Conservation (phyloP, 495 filamentous ascomycete species). For the Talaromyces wortmannii region DNA sequence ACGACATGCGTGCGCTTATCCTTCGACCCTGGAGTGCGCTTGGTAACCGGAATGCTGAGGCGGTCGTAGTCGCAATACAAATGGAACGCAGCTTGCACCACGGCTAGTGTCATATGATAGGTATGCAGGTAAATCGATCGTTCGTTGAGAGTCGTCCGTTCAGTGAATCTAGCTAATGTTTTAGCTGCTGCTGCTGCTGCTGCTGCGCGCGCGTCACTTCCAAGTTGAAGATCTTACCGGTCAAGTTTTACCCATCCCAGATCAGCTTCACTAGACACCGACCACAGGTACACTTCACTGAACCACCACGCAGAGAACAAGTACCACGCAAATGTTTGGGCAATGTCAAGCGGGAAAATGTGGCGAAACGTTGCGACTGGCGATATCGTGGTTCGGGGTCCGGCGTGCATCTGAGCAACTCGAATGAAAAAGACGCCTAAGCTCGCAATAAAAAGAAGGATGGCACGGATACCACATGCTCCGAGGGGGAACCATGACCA, state of each 20-base stretch:
- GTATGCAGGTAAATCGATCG: constrained; percentile 73
- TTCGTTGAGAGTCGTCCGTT: constrained; percentile 81
- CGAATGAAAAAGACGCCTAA: constrained; percentile 74
- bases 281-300: constrained; percentile 77
- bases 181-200: not conserved
- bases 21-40: constrained; percentile 20
- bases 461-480: constrained; percentile 62
- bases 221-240: constrained; percentile 32
- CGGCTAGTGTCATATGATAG: constrained; percentile 59
- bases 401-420: constrained; percentile 74
- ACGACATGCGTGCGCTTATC: constrained; percentile 30
- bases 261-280: constrained; percentile 52
- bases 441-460: constrained; percentile 59
- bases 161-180: constrained; percentile 38
- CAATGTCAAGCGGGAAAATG: constrained; percentile 47
- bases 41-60: constrained; percentile 47
- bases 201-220: not conserved
- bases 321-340: constrained; percentile 66
- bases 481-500: constrained; percentile 87
- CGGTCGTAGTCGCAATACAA: constrained; percentile 69
- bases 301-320: constrained; percentile 75
- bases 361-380: constrained; percentile 54
- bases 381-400: constrained; percentile 59
- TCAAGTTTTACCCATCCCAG: constrained; percentile 66
- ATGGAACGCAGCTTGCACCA: constrained; percentile 63